Conservation (phyloP, 129 eudicot genomes). For the Rutidosis leptorrhynchoides region DNA sequence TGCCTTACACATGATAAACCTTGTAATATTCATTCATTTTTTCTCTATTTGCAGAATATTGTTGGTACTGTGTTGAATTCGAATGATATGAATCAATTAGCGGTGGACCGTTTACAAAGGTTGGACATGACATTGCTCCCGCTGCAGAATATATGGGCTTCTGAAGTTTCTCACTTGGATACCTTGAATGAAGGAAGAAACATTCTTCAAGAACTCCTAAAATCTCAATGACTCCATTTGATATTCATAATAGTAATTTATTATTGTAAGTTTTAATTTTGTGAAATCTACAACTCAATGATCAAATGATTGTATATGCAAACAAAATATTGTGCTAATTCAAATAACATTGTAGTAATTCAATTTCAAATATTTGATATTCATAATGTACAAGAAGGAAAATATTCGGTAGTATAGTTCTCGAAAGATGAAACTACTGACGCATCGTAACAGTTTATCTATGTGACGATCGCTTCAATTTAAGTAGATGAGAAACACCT, state of each 20-base stretch:
- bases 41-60: slow-evolving; percentile 47
- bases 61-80: slow-evolving; percentile 52
- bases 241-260: too few relatives aligned
- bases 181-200: slow-evolving; percentile 53
- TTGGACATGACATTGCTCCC: slow-evolving; percentile 50
- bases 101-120: slow-evolving; percentile 37
- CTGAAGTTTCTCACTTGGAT: slow-evolving; percentile 49
- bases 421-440: background rate
- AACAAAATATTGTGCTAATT: background rate
- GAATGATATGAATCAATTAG: slow-evolving; percentile 30
- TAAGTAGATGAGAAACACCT: slow-evolving; percentile 88
- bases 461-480: slow-evolving; percentile 46
- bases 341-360: background rate
- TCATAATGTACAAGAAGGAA: slow-evolving; percentile 1
- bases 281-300: background rate
- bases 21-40: background rate
- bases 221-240: slow-evolving; percentile 7
- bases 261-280: background rate
- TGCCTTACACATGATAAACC: background rate
- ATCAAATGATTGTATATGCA: background rate
- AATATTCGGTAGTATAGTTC: background rate
- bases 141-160: slow-evolving; percentile 59
- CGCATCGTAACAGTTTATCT: slow-evolving; percentile 1
- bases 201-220: slow-evolving; percentile 43
- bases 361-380: slow-evolving; percentile 11